A percentile compares a stretch with the other conserved stretches of the same genome.
Evolutionary conservation across 2,329 filamentous ascomycete species (phyloP).

Genomic region (Fusarium liriodendri): DNA sequence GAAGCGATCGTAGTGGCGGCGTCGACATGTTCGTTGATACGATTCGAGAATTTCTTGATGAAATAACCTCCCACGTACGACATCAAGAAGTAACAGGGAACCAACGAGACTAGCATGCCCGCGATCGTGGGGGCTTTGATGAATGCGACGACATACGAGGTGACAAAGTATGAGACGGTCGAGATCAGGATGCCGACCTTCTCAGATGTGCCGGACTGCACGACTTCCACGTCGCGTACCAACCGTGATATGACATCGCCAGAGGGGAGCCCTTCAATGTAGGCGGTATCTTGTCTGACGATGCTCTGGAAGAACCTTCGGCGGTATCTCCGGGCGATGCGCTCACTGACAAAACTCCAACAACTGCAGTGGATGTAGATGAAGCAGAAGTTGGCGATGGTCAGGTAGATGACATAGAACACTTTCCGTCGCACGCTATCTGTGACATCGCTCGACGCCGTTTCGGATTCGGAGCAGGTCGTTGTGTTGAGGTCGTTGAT

Average conservation of each 20-base stretch:
- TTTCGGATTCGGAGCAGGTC: not conserved
- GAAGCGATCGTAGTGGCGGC: not conserved
- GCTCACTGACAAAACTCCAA: not conserved
- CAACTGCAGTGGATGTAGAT: conserved; percentile 6
- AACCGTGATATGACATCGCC: conserved; percentile 5
- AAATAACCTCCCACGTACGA: not conserved
- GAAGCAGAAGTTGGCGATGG: conserved; percentile 8
- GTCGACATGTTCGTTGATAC: not conserved
- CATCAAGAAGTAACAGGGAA: conserved; percentile 4
- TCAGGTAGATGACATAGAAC: conserved; percentile 1
- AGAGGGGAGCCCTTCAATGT: not conserved
- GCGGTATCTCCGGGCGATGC: not conserved
- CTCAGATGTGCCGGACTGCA: conserved; percentile 5
- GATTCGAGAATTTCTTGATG: not conserved
- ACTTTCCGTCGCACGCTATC: not conserved
- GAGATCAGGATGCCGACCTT: conserved; percentile 6
- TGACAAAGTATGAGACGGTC: not conserved
- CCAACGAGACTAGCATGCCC: conserved; percentile 1
- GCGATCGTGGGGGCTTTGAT: conserved; percentile 1
- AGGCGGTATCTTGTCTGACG: not conserved
- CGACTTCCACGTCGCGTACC: not conserved
- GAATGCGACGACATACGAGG: conserved; percentile 4
- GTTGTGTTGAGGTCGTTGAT: conserved; percentile 3
- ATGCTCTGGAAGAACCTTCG: not conserved
- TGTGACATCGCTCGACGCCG: not conserved